Evolutionary conservation across 441 rosid genomes (phyloP), one percentile per base, ranked within the genome.

Genomic region (Adansonia gregorii): DNA sequence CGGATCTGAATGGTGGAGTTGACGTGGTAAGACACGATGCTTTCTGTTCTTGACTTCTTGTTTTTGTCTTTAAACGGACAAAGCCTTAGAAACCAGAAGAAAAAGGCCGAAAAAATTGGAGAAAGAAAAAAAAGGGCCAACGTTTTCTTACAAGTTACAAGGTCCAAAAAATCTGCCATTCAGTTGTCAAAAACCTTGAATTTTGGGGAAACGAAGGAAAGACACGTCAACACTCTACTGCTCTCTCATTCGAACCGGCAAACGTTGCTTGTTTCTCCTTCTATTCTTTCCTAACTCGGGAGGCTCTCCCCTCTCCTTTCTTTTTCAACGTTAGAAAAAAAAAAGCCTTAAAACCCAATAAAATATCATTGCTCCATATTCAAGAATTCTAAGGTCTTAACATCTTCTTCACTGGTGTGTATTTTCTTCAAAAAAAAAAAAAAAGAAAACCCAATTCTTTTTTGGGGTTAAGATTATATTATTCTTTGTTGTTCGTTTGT

Each of bases 401-500:
- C 48, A 1, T 71, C 61, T 71, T 51, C 61, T 51, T 71, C 10
- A 1, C 61, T 52, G 74, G 74, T 71, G 49, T 15, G 74, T 71
- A 9, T 54, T 71, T 31, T 54, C 46, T 71, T 71, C 8, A 31
- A 71, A 31, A 3, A 14, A 45, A 19, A 31, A 12, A 0, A 35
- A 35, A 35, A 35, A 35, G 41, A 35, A 35, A 35, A 35, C 41
- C 12, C 51, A 4, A 4, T 48, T 46, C 4, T 67, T 43, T 45
- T 1, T 43, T 17, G 6, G 6, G 19, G 45, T 51, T 15, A 8
- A 52, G 24, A 52, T 71, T 27, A 9, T 71, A 31, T 51, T 15
- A 7, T 49, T 49, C 3, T 51, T 64, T 67, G 0, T 9, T 48
- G 60, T 70, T 64, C 48, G 15, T n/a, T 43, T 67, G 72, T 45